Conservation (phyloP, 176 grass and related monocot species). For the Thalia dealbata region DNA sequence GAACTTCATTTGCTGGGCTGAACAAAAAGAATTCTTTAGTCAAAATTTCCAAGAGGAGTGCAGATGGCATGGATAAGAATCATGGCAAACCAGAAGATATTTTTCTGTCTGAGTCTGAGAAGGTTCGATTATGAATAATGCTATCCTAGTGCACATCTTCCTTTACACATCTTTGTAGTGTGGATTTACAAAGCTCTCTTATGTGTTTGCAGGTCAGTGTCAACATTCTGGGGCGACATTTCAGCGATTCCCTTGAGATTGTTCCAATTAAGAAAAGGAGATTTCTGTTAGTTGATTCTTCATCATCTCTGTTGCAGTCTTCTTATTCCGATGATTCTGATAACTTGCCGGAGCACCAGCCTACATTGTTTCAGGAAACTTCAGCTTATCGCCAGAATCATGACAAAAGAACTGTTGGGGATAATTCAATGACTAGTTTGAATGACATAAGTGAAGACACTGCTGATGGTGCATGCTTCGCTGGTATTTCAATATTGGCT, state of each 20-base stretch:
- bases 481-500: conserved; percentile 95
- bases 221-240: conserved; percentile 78
- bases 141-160: neutral
- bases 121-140: conserved; percentile 39
- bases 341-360: conserved; percentile 23
- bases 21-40: conserved; percentile 27
- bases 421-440: conserved; percentile 6
- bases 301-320: conserved; percentile 44
- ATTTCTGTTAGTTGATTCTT: conserved; percentile 48
- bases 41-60: conserved; percentile 36
- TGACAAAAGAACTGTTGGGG: conserved; percentile 22
- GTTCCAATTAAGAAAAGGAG: conserved; percentile 97
- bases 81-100: conserved; percentile 29
- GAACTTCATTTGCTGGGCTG: conserved; percentile 42
- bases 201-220: conserved; percentile 52
- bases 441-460: conserved; percentile 15
- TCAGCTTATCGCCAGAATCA: conserved; percentile 29
- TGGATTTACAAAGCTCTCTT: conserved; percentile 27
- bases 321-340: conserved; percentile 32
- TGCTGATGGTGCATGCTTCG: conserved; percentile 57
- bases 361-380: conserved; percentile 24
- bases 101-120: conserved; percentile 73
- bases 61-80: conserved; percentile 25
- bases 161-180: neutral
- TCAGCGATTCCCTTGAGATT: conserved; percentile 56